phyloP scores from a whole-genome alignment of 176 grass and related monocot species.

The Aegilops tauschii region DNA sequence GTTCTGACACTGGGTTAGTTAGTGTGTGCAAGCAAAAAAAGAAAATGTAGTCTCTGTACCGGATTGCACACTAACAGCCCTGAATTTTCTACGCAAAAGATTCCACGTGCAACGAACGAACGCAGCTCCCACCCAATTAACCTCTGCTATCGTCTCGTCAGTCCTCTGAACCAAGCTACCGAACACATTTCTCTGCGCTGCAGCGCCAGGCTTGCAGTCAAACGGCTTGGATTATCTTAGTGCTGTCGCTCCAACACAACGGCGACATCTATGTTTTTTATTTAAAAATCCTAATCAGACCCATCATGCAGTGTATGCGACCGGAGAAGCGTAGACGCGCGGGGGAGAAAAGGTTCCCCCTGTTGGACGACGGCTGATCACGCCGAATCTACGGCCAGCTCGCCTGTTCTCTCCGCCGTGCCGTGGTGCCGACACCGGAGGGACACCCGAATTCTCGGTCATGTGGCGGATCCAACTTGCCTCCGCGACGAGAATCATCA shows the following conservation, averaged over 20 bases:
- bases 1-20: neutral
- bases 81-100: neutral
- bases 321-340: neutral
- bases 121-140: neutral
- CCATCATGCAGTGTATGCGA: neutral
- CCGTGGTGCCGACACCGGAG: slow-evolving; percentile 21
- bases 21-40: neutral
- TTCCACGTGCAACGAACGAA: neutral
- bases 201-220: slow-evolving; percentile 32
- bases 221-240: slow-evolving; percentile 8
- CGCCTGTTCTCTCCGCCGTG: neutral
- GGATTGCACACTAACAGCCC: neutral
- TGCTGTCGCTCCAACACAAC: neutral
- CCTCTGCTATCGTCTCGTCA: neutral
- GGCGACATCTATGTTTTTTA: neutral
- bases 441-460: slow-evolving; percentile 19
- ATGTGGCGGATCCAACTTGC: slow-evolving; percentile 31
- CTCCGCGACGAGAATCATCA: neutral
- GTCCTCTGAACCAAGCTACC: neutral
- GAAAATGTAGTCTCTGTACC: neutral
- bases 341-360: slow-evolving; percentile 14
- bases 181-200: slow-evolving; percentile 4
- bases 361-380: neutral
- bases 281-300: neutral
- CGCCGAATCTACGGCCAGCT: slow-evolving; percentile 48